Evolutionary conservation across 768 basidiomycete species (phyloP).

Genomic region (Sporobolomyces pararoseus): DNA sequence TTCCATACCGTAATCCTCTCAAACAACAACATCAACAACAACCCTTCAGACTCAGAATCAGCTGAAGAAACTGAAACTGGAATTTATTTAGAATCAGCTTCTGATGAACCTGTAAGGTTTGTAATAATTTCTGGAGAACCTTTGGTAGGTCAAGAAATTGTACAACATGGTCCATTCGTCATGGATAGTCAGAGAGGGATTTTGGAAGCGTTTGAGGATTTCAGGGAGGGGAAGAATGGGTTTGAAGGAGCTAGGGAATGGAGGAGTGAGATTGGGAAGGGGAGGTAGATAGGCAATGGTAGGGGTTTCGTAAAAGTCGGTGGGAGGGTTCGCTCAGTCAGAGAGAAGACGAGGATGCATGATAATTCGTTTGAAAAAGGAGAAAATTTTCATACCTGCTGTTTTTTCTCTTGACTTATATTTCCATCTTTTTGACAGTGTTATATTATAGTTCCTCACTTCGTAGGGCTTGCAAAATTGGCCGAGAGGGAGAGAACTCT

Average conservation of each 20-base stretch:
- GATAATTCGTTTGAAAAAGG: no score
- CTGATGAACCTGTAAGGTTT: slow-evolving; percentile 63
- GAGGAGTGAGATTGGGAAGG: slow-evolving; percentile 60
- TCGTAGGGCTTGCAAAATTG: no score
- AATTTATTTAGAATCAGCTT: slow-evolving; percentile 57
- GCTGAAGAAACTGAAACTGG: slow-evolving; percentile 59
- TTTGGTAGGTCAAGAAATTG: slow-evolving; percentile 77
- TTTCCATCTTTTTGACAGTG: no score
- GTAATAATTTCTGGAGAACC: slow-evolving; percentile 82
- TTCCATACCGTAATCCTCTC: slow-evolving; percentile 85
- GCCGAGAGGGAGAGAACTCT: no score
- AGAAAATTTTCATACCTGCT: no score
- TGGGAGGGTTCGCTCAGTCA: no score
- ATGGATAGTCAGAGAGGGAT: slow-evolving; percentile 62
- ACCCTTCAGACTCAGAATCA: no score
- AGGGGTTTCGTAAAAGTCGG: no score
- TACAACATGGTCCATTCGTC: slow-evolving; percentile 56
- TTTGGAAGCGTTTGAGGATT: slow-evolving; percentile 74
- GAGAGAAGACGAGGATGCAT: no score
- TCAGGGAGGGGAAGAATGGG: slow-evolving; percentile 67
- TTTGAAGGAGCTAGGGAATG: slow-evolving; percentile 80
- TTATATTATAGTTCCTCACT: no score
- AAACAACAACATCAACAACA: no score
- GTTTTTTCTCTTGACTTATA: no score
- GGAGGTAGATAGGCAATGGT: not conserved